Evolutionary conservation across 2,329 filamentous ascomycete genomes (phyloP), one percentile per base, ranked within the genome.

Genomic region (Lithohypha guttulata): DNA sequence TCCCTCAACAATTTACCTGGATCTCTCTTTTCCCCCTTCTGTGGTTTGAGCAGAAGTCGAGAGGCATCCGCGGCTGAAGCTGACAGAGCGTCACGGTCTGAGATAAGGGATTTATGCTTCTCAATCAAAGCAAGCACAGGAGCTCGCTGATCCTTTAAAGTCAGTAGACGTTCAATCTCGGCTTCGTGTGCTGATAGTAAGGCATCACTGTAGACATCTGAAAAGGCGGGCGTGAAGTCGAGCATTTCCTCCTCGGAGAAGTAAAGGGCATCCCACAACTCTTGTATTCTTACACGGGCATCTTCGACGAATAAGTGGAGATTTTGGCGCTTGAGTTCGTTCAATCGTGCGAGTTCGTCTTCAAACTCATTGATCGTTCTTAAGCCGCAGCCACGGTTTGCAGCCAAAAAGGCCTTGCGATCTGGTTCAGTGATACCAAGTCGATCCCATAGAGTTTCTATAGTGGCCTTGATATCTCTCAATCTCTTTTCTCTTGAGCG

Each of bases 171-270:
- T 5, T 69, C 66, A 48, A 98, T 87, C 56, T 98, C 93, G 14
- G 81, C 79, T 65, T 98, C 91, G 54, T 98, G 93, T 0, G 91
- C 87, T 49, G 93, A 87, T 0, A 98, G 74, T 7, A 98, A 72
- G 3, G 91, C 91, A 58, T 98, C 91, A 53, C 86, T 95, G 63
- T 93, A 95, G 14, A 95, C 89, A 56, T 96, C 91, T 8, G 86
- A 93, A 58, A 96, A 96, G 28, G 87, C 91, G 0, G 93, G 91
- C 0, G 87, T 91, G 52, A 98, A 98, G 51, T 95, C 87, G 41
- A 96, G 75, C 87, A 96, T 96, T 64, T 98, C 91, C 54, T 98
- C 91, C 57, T 98, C 91, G 0, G 84, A 94, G 56, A 93, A 87
- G 65, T 91, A 96, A 1, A 98, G 66, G 0, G 77, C 71, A 56